Conservation (phyloP, 1,139 yeast genomes). For the Blastobotrys aristatus region DNA sequence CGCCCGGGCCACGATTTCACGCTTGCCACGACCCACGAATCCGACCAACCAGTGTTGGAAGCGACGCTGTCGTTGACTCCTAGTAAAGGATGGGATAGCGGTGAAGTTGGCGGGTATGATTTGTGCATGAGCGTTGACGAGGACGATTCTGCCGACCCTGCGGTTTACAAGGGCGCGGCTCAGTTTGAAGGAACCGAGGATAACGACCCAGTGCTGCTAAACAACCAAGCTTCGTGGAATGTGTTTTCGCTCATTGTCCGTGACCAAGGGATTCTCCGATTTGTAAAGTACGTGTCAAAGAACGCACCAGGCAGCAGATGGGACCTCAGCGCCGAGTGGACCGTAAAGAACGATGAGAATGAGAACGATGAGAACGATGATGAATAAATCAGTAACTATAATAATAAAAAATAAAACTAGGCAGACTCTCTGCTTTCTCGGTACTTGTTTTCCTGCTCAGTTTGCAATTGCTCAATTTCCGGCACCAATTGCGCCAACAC, state of each 20-base stretch:
- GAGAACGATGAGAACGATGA: constrained; percentile 21
- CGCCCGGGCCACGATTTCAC: constrained; percentile 95
- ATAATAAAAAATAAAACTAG: constrained; percentile 11
- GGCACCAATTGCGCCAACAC: constrained; percentile 62
- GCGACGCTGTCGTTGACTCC: constrained; percentile 80
- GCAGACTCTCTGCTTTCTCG: constrained; percentile 33
- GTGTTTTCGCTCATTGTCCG: constrained; percentile 69
- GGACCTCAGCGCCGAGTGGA: constrained; percentile 85
- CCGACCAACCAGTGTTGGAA: constrained; percentile 40
- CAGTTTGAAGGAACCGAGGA: constrained; percentile 47
- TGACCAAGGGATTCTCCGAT: constrained; percentile 79
- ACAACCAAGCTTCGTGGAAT: constrained; percentile 83
- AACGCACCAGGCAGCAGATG: constrained; percentile 89
- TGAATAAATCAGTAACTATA: constrained; percentile 14
- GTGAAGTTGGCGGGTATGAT: constrained; percentile 92
- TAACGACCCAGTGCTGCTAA: constrained; percentile 76
- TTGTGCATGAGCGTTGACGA: constrained; percentile 51
- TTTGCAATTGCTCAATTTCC: constrained; percentile 57
- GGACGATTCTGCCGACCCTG: constrained; percentile 28
- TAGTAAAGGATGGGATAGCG: constrained; percentile 75
- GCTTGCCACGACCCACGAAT: constrained; percentile 61
- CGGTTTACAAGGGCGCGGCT: constrained; percentile 24
- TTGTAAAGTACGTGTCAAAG: constrained; percentile 85
- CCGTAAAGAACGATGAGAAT: constrained; percentile 44
- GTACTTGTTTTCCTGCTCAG: constrained; percentile 43